Evolutionary conservation across 2,329 filamentous ascomycete genomes (phyloP).

Genomic region (Hypoxylon sp.): DNA sequence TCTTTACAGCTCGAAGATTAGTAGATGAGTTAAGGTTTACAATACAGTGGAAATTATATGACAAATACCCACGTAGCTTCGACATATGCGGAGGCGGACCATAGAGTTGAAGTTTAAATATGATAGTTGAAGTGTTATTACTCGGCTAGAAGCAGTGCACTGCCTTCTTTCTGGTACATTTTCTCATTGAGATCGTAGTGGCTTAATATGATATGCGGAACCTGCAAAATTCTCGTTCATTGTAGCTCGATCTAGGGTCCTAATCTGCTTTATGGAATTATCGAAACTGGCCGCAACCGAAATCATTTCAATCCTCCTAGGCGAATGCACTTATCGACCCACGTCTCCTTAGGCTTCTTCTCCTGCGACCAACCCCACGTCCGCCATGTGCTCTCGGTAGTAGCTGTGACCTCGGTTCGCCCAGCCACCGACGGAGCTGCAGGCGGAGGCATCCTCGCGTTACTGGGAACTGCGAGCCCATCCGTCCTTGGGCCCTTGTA

Average conservation of each 20-base stretch:
- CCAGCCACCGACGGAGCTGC: conserved; percentile 42
- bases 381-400: conserved; percentile 44
- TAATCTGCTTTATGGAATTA: conserved; percentile 26
- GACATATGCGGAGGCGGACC: no score
- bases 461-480: conserved; percentile 20
- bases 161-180: neutral
- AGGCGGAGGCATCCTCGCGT: conserved; percentile 39
- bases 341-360: conserved; percentile 37
- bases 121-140: no score
- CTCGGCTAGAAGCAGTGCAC: no score
- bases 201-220: conserved; percentile 7
- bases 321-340: conserved; percentile 42
- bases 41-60: no score
- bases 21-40: no score
- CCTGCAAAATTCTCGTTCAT: conserved; percentile 7
- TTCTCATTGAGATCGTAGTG: neutral
- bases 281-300: neutral
- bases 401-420: conserved; percentile 37
- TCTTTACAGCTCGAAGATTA: no score
- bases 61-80: no score
- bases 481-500: conserved; percentile 32
- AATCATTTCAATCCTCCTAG: conserved; percentile 36
- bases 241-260: conserved; percentile 29
- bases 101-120: no score
- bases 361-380: conserved; percentile 45